Conservation (phyloP, 2,329 filamentous ascomycete species). For the Pseudogymnoascus sp. region DNA sequence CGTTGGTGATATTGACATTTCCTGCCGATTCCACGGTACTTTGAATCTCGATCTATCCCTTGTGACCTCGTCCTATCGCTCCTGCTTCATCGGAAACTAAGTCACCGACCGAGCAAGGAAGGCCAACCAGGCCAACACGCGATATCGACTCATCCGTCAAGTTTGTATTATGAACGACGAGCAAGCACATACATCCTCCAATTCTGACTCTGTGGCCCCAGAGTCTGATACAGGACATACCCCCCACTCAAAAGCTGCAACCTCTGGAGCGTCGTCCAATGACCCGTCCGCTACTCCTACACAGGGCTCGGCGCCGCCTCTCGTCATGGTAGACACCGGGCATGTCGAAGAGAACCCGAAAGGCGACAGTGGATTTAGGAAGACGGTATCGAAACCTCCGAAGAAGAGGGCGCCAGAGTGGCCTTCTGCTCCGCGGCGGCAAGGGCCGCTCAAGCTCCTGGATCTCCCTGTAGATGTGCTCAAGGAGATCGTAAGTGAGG, state of each 20-base stretch:
- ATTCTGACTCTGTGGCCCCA: not conserved
- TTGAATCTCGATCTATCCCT: not conserved
- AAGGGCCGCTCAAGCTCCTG: conserved; percentile 54
- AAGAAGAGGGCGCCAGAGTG: conserved; percentile 58
- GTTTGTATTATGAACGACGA: not conserved
- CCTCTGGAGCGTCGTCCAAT: not conserved
- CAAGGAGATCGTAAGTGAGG: conserved; percentile 72
- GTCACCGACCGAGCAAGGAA: not conserved
- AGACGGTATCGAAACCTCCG: conserved; percentile 34
- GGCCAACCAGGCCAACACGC: not conserved
- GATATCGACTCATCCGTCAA: not conserved
- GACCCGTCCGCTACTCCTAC: not conserved
- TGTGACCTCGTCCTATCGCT: not conserved
- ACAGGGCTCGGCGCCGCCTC: not conserved
- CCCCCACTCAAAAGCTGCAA: not conserved
- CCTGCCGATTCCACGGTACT: not conserved
- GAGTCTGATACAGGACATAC: not conserved
- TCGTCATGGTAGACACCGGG: not conserved
- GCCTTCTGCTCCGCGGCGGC: conserved; percentile 52
- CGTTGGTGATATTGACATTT: not conserved
- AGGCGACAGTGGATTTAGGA: not conserved
- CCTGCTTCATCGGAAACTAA: not conserved
- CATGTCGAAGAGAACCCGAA: not conserved
- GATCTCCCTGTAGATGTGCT: conserved; percentile 72
- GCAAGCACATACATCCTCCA: not conserved